Evolutionary conservation across 208 protist species (phyloP), one percentile per base, ranked within the genome.

Genomic region (Angomonas ambiguus): DNA sequence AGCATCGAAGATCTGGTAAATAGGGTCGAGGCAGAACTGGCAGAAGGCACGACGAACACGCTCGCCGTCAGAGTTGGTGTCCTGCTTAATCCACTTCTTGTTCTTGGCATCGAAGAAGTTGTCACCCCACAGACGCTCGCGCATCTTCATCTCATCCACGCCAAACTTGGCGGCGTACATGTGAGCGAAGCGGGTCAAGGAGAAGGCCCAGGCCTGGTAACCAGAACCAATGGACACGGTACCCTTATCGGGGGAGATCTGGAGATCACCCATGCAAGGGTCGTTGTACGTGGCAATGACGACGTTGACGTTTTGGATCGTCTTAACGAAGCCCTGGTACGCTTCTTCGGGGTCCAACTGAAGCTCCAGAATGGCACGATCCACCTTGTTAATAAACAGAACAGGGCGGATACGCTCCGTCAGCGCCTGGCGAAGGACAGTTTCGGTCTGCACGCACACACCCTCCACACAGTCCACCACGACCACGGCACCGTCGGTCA

Each of bases 311-410:
- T 85, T 87, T 74, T 90, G 80, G 45, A 90, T 69, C 25, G 80
- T 90, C 75, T 84, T 87, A 33, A 90, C 77, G 67, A 90, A 87
- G 59, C 78, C 75, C 73, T 90, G 83, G 70, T 90, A 90, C 28
- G 80, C 80, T 67, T 90, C 83, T 87, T 98, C 95, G 65, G 82
- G 82, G 61, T 87, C 79, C 69, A 90, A 67, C 80, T 89, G 83
- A 27, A 89, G 79, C 69, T 89, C 96, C 70, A 98, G 97, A 48
- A 99, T 85, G 76, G 78, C 79, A 45, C 79, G 82, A 72, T 88
- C 98, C 38, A 99, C 78, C 90, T 99, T 99, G 97, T 99, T 99
- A 68, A 99, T 82, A 74, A 99, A 98, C 32, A 99, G 83, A 25
- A 99, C 97, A 49, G 98, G 99, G 74, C 92, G 91, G 76, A 99